A percentile compares a stretch with the other conserved stretches of the same genome.
phyloP scores from a whole-genome alignment of 805 yeast species.

The Lipomyces yamanashiensis region DNA sequence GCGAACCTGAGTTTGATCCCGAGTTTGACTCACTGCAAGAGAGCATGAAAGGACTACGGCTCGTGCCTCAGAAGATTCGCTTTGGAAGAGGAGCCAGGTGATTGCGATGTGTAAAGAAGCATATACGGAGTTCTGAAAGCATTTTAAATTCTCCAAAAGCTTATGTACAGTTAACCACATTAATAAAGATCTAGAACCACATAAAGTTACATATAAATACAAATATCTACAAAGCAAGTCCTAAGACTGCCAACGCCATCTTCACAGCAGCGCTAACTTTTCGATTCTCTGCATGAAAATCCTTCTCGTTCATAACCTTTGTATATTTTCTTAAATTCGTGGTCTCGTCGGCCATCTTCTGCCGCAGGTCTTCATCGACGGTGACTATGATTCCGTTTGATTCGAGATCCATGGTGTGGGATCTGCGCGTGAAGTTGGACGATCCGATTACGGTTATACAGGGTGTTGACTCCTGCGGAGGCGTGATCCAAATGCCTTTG shows the following conservation, averaged over 20 bases:
- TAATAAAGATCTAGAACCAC: too few relatives aligned
- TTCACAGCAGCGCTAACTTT: conserved; percentile 65
- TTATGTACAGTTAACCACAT: neutral
- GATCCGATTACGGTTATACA: conserved; percentile 85
- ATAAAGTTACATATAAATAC: neutral
- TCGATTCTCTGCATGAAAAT: conserved; percentile 67
- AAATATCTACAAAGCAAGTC: conserved; percentile 12
- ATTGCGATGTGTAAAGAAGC: neutral
- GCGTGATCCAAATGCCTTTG: conserved; percentile 85
- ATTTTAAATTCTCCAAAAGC: neutral
- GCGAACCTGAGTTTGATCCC: conserved; percentile 20
- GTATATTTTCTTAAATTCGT: conserved; percentile 64
- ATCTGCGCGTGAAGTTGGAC: conserved; percentile 89
- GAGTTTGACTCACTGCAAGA: conserved; percentile 14
- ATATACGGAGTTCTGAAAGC: neutral
- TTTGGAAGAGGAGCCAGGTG: conserved; percentile 20
- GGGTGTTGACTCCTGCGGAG: conserved; percentile 56
- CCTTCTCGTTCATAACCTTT: conserved; percentile 57
- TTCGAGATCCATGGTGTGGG: conserved; percentile 86
- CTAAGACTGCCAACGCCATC: conserved; percentile 49
- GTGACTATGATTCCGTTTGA: conserved; percentile 83
- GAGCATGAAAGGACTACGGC: conserved; percentile 6
- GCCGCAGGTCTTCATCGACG: conserved; percentile 61
- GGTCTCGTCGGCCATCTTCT: conserved; percentile 64
- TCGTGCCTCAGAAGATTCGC: conserved; percentile 26